Evolutionary conservation across 306 rosid genomes (phyloP).

Genomic region (Castanospermum australe): DNA sequence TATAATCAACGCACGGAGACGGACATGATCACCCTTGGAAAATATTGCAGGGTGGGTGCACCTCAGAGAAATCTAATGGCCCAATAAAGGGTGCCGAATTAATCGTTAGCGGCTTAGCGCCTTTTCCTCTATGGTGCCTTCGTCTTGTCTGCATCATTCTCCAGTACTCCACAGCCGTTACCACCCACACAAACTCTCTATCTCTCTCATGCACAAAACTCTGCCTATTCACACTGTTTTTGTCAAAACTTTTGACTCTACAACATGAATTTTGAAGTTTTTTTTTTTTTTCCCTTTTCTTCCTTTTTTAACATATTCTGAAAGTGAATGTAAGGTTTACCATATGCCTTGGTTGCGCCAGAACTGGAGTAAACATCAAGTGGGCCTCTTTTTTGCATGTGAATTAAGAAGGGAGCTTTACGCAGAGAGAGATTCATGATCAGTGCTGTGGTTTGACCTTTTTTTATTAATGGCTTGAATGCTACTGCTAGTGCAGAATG

Average conservation of each 20-base stretch:
- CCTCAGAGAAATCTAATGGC: slow-evolving; percentile 26
- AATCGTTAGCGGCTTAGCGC: too few relatives aligned
- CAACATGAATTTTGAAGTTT: neutral
- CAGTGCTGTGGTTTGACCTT: slow-evolving; percentile 7
- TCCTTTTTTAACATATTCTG: neutral
- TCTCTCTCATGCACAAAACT: neutral
- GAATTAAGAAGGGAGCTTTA: neutral
- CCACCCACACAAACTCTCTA: slow-evolving; percentile 7
- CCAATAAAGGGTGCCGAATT: slow-evolving; percentile 24
- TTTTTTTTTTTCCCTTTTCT: neutral
- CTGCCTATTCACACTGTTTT: neutral
- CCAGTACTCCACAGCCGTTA: slow-evolving; percentile 25
- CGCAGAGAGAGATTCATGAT: neutral
- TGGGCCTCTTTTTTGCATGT: slow-evolving; percentile 23
- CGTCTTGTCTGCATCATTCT: slow-evolving; percentile 50
- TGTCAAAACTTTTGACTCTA: slow-evolving; percentile 2
- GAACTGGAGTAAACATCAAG: neutral
- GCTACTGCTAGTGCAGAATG: slow-evolving; percentile 15
- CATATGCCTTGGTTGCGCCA: neutral
- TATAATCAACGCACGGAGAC: too few relatives aligned
- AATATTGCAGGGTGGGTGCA: too few relatives aligned
- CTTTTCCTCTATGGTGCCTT: slow-evolving; percentile 12
- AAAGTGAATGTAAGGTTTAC: neutral
- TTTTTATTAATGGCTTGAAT: neutral
- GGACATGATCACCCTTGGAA: too few relatives aligned